Base-by-base conservation (phyloP, 2,329 filamentous ascomycete species). In the Epichloe hybrida region DNA sequence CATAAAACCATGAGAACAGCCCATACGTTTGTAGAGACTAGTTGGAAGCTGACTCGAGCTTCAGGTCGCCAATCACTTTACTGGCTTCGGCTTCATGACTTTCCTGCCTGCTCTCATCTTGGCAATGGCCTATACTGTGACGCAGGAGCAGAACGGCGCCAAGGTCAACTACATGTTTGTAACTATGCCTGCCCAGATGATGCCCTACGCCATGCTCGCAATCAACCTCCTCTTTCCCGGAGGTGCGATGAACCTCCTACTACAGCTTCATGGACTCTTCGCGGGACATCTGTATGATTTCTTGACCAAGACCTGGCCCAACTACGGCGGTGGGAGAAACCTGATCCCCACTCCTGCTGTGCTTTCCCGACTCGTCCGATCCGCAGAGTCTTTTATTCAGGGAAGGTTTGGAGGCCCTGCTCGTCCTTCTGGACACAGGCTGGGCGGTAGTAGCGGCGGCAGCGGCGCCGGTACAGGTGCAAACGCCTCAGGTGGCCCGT, bases 241-340 rank as follows among this genome's bases (percentile, higher is more conserved):
- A 5, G 83, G 83, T 11, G 73, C 74, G 37, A 57, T 66, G 3
- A 69, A 68, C 17, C 76, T 86, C 11, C 62, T 86, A 51, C 61
- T 82, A 4, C 82, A 94, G 61, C 66, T 80, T 4, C 86, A 80
- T 36, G 93, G 93, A n/a, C 74, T 98, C 11, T 56, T 95, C 42
- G 87, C 90, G 12, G 90, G 90, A 4, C 93, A 98, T 65, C 62
- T 93, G 20, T 95, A 88, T 67, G 87, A 97, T 64, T 98, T 97
- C 62, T 67, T 96, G 47, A 88, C 86, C 2, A 79, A 86, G 46
- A 76, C 96, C 41, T 97, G 89, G 74, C 93, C 93, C 5, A 81
- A 86, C 50, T 93, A 93, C 62, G 91, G 89, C 35, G 86, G 87
- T 51, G 93, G 93, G 0, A 74, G 72, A 48, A 95, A 90, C 62